Evolutionary conservation across 1,139 yeast genomes (phyloP), one percentile per base, ranked within the genome.

Genomic region (Saccharomyces hybrid): DNA sequence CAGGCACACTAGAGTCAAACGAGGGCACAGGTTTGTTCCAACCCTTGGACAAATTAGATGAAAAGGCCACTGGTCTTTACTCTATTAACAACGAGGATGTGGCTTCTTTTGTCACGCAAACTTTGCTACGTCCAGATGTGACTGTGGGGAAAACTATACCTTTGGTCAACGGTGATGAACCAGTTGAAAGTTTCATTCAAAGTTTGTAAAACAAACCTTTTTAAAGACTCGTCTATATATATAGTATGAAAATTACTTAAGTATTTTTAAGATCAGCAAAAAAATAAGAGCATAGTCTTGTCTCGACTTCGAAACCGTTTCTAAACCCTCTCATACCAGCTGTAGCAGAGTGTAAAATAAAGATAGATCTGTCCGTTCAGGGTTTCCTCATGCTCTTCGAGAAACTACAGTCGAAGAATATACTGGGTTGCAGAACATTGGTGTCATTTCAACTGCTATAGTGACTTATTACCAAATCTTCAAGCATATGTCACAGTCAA

Each of bases 1-100:
- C 86, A 1, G 79, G 81, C 1, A 19, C 57, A 25, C 71, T 81
- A 58, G 67, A 68, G 11, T 75, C 74, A 53, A 76, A 69, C 0
- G 58, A 57, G 4, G 74, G 73, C 1, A 75, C 78, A 5, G 82
- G 81, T 2, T 72, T 73, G 52, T 66, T 77, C 7, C 44, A 47
- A 6, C 54, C 60, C 4, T 48, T 57, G 4, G 57, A 61, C 23
- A 53, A 55, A 34, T 16, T 62, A 5, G 60, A 59, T 28, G 55
- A 57, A 11, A 52, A 51, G 9, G 57, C 52, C 6, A 55, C 54
- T 9, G 49, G 34, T 2, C 46, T 47, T 29, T 59, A 58, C 38
- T 44, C 53, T 2, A 56, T 65, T 27, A 47, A 55, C 8, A 63
- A 71, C 54, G 71, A 59, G n/a, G 72, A 70, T 56, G 70, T 69